Percentiles rank a stretch among this genome's conserved stretches.
Conservation (phyloP, 1,139 yeast genomes). For the Candida labiduridarum region DNA sequence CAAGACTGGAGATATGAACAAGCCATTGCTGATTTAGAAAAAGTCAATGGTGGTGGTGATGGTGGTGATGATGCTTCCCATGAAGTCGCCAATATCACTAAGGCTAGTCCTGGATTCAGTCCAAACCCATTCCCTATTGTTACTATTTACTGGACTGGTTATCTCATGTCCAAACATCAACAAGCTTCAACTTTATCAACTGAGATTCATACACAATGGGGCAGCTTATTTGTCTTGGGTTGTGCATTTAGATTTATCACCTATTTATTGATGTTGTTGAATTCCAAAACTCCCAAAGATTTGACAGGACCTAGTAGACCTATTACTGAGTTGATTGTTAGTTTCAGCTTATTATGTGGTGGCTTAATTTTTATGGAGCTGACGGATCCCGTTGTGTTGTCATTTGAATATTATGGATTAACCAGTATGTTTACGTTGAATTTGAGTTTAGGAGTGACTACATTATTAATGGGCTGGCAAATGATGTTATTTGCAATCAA, state of each 20-base stretch:
- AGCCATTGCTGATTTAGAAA: constrained; percentile 29
- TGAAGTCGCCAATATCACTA: constrained; percentile 15
- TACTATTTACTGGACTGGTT: constrained; percentile 95
- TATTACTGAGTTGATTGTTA: constrained; percentile 76
- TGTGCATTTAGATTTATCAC: constrained; percentile 76
- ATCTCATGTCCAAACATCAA: constrained; percentile 92
- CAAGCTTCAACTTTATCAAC: constrained; percentile 83
- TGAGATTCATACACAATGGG: constrained; percentile 89
- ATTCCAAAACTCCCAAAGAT: constrained; percentile 24
- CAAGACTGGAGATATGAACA: constrained; percentile 48
- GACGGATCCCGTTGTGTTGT: constrained; percentile 80
- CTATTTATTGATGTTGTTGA: constrained; percentile 56
- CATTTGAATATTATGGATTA: constrained; percentile 82
- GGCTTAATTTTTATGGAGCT: constrained; percentile 92
- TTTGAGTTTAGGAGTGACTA: constrained; percentile 74
- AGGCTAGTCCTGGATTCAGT: constrained; percentile 71
- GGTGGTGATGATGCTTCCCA: background rate
- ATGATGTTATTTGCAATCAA: constrained; percentile 71
- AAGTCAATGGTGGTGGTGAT: background rate
- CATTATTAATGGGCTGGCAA: constrained; percentile 89
- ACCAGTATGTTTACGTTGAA: constrained; percentile 91
- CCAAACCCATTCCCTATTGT: constrained; percentile 94
- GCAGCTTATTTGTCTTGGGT: constrained; percentile 73
- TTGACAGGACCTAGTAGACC: constrained; percentile 59
- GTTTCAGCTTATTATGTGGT: constrained; percentile 82